Evolutionary conservation across 305 asterid genomes (phyloP), one percentile per base, ranked within the genome.

Genomic region (Stenogyne calaminthoides): DNA sequence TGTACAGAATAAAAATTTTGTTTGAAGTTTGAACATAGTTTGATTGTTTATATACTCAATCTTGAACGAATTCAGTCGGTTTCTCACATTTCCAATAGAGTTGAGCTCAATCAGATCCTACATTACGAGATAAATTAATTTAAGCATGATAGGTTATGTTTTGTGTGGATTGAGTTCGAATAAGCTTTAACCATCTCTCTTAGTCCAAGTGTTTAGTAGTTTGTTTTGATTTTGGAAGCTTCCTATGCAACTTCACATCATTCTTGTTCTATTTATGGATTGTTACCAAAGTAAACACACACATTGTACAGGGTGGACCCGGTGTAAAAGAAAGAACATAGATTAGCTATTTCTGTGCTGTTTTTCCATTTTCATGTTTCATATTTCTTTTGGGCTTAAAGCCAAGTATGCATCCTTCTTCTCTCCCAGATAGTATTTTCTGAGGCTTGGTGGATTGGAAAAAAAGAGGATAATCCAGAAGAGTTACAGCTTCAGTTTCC

Each of bases 381-480:
- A 49, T 60, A 36, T 68, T 25, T 9, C 52, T 63, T 68, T 72
- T 73, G 39, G 65, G 69, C 73, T 73, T 42, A 49, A 42, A 70
- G 27, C 72, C 66, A 12, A 46, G 65, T 7, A 52, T 64, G 62
- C 51, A 44, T 63, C 64, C 69, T 65, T 79, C 42, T 62, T 78
- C 37, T 27, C 52, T 73, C 76, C 76, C 84, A 93, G 97, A 78
- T 91, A 76, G 96, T 89, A 49, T 93, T 93, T 82, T 89, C 98
- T 54, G 96, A 93, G 79, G 96, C 96, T 49, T 93, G 98, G 97
- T 91, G 98, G 97, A 86, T 93, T 42, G 98, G 98, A 72, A 86
- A 70, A 75, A 89, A 91, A 79, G 96, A 88, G 39, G 92, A 90
- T 76, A 93, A 92, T 85, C 98, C 98, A 34, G 91, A 85, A 72